phyloP scores from a whole-genome alignment of 2,329 filamentous ascomycete species.

The Scortechinia acanthostroma region DNA sequence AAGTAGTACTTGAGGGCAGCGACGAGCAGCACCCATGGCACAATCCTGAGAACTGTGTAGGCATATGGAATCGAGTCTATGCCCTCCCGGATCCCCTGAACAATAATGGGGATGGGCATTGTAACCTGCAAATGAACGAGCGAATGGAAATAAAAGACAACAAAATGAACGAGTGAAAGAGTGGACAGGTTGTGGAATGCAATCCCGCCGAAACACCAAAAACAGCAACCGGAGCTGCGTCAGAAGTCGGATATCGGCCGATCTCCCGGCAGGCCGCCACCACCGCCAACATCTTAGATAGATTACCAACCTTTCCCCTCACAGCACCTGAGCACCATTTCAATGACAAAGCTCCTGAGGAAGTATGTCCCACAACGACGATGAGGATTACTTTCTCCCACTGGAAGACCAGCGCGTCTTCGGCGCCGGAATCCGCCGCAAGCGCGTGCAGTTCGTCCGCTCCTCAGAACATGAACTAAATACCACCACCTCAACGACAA shows the following conservation, averaged over 20 bases:
- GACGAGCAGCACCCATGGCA: constrained; percentile 40
- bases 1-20: constrained; percentile 68
- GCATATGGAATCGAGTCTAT: constrained; percentile 41
- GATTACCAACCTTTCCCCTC: constrained; percentile 8
- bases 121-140: constrained; percentile 9
- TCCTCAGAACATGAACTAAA: constrained; percentile 18
- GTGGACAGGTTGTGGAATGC: background rate
- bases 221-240: no score
- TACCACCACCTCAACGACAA: background rate
- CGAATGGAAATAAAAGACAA: background rate
- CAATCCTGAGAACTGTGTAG: constrained; percentile 39
- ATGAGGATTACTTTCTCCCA: constrained; percentile 49
- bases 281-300: no score
- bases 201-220: no score
- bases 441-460: constrained; percentile 50
- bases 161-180: background rate
- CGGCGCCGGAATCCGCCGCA: constrained; percentile 54
- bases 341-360: constrained; percentile 7
- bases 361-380: constrained; percentile 23
- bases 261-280: no score
- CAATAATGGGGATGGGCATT: constrained; percentile 57
- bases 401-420: constrained; percentile 51
- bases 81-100: constrained; percentile 30
- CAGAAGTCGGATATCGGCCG: no score
- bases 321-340: constrained; percentile 14